Conservation (phyloP, 176 grass and related monocot species). For the Eleusine indica region DNA sequence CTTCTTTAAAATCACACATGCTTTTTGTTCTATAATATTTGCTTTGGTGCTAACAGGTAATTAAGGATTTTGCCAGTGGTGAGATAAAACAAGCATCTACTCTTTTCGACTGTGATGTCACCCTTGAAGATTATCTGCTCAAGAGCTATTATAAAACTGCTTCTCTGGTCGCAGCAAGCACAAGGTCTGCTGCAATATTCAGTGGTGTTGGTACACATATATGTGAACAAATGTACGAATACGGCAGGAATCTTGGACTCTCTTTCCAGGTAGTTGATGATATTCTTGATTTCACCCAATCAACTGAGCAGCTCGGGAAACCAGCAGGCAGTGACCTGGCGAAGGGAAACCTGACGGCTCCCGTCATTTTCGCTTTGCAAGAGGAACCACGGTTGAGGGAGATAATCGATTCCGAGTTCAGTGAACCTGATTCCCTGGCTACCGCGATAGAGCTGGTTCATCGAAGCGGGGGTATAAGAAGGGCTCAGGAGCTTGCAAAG, state of each 20-base stretch:
- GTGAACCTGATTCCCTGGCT: constrained; percentile 60
- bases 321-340: constrained; percentile 74
- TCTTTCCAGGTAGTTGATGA: constrained; percentile 95
- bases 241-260: constrained; percentile 81
- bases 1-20: background rate
- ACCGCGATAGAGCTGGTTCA: constrained; percentile 71
- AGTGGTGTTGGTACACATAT: constrained; percentile 49
- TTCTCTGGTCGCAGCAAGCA: constrained; percentile 84
- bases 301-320: constrained; percentile 86
- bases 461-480: constrained; percentile 57
- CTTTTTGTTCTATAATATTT: background rate
- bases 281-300: constrained; percentile 96
- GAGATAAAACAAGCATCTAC: constrained; percentile 93
- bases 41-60: constrained; percentile 56
- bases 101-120: constrained; percentile 77
- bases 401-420: constrained; percentile 82
- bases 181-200: constrained; percentile 86
- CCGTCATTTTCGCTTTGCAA: constrained; percentile 76
- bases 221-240: constrained; percentile 87
- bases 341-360: constrained; percentile 82
- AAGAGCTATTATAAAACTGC: constrained; percentile 99
- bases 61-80: constrained; percentile 94
- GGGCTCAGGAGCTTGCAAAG: constrained; percentile 74
- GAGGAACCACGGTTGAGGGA: constrained; percentile 64
- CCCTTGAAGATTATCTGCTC: constrained; percentile 85